Percentiles rank a stretch among this genome's conserved stretches.
Evolutionary conservation across 352 stramenopile species (phyloP).

Genomic region (Globisporangium cylindrosporum): DNA sequence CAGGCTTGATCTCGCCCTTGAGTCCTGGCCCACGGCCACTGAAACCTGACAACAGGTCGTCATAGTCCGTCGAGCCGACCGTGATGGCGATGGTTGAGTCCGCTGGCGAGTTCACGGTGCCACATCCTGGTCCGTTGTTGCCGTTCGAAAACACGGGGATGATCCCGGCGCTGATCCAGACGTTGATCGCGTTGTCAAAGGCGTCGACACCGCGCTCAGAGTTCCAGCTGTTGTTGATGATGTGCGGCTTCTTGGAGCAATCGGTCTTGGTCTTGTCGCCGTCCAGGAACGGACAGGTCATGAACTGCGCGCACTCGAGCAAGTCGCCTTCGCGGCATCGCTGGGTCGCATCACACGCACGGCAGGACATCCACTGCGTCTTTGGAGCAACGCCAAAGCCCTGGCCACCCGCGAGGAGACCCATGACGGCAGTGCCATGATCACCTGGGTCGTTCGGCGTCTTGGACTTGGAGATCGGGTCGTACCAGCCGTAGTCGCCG

Average conservation of each 20-base stretch:
- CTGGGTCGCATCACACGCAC: constrained; percentile 29
- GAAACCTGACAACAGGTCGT: constrained; percentile 27
- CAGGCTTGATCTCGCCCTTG: constrained; percentile 41
- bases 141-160: constrained; percentile 53
- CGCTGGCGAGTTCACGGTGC: constrained; percentile 33
- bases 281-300: constrained; percentile 35
- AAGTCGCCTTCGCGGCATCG: constrained; percentile 33
- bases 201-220: constrained; percentile 28
- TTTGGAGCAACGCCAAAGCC: constrained; percentile 36
- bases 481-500: constrained; percentile 47
- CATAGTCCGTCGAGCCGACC: constrained; percentile 42
- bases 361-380: constrained; percentile 41
- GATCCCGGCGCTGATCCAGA: constrained; percentile 53
- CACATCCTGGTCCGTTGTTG: constrained; percentile 41
- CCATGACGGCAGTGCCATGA: constrained; percentile 39
- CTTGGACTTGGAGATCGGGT: constrained; percentile 28
- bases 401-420: constrained; percentile 26
- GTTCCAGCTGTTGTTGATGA: constrained; percentile 72
- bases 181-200: constrained; percentile 30
- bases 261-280: constrained; percentile 24
- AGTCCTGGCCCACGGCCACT: constrained; percentile 37
- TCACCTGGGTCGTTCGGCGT: constrained; percentile 33
- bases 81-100: constrained; percentile 37
- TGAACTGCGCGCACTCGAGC: constrained; percentile 43
- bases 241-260: constrained; percentile 44